These are phyloP conservation scores for Annulohypoxylon bovei DNA, from an alignment of 495 filamentous ascomycete species.

Conservation along the genomic window DNA sequence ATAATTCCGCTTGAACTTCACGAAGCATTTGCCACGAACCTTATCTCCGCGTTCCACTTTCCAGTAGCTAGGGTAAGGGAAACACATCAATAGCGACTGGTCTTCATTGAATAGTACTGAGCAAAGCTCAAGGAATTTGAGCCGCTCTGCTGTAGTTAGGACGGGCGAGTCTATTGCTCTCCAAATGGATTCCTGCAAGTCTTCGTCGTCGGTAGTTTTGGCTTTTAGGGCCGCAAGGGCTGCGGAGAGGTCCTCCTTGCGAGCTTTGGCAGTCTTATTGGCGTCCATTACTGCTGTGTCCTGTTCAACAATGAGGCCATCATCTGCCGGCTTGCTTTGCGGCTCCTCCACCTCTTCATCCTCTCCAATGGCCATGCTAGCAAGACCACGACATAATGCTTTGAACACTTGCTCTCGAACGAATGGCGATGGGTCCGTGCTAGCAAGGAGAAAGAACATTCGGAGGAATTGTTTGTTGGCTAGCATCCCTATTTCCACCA, in stretches of 20 bases:
- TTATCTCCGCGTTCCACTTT: conserved; percentile 61
- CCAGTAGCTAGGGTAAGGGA: conserved; percentile 80
- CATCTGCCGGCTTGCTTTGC: conserved; percentile 47
- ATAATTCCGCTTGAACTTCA: conserved; percentile 48
- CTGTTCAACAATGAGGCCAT: conserved; percentile 83
- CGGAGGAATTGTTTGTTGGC: conserved; percentile 68
- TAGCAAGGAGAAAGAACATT: conserved; percentile 76
- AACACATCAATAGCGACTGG: conserved; percentile 66
- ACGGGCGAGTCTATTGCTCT: conserved; percentile 73
- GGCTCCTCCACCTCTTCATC: conserved; percentile 44
- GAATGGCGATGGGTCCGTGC: conserved; percentile 81
- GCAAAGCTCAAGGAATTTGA: conserved; percentile 81
- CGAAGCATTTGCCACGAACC: conserved; percentile 37
- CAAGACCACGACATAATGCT: conserved; percentile 76
- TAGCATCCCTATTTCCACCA: conserved; percentile 81
- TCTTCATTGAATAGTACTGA: conserved; percentile 74
- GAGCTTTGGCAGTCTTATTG: conserved; percentile 73
- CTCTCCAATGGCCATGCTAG: conserved; percentile 81
- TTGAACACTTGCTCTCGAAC: conserved; percentile 75
- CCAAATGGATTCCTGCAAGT: conserved; percentile 79
- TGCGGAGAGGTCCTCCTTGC: conserved; percentile 78
- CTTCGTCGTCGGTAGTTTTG: conserved; percentile 70
- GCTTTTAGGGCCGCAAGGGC: conserved; percentile 78
- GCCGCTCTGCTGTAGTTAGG: conserved; percentile 75
- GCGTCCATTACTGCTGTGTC: conserved; percentile 68